Evolutionary conservation across 108 stramenopile species (phyloP).

Genomic region (Cylindrotheca closterium): DNA sequence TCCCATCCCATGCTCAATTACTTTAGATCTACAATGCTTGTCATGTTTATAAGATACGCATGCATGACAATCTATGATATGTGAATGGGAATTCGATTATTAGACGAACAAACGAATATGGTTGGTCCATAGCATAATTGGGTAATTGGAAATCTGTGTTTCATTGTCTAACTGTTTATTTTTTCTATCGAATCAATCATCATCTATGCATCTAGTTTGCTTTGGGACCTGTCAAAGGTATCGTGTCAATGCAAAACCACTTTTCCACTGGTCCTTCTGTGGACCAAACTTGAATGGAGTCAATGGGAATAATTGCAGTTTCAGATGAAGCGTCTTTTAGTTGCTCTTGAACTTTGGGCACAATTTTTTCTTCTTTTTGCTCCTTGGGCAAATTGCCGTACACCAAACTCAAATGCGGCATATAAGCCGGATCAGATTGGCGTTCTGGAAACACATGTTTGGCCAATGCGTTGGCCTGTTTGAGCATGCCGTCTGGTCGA

Average conservation of each 20-base stretch:
- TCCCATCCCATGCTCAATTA: too few relatives aligned
- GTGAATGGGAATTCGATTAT: too few relatives aligned
- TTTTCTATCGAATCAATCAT: too few relatives aligned
- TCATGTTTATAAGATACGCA: too few relatives aligned
- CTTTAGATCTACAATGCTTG: too few relatives aligned
- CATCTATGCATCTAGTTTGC: too few relatives aligned
- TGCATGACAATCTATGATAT: too few relatives aligned
- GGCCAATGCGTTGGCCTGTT: slow-evolving; percentile 14
- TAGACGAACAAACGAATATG: too few relatives aligned
- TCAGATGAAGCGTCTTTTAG: not conserved
- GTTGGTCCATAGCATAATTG: too few relatives aligned
- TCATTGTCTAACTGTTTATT: too few relatives aligned
- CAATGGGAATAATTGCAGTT: not conserved
- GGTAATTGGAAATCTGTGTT: too few relatives aligned
- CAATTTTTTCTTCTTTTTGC: slow-evolving; percentile 1
- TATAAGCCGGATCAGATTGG: slow-evolving; percentile 21
- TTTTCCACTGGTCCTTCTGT: slow-evolving; percentile 23
- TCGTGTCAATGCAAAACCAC: slow-evolving; percentile 20
- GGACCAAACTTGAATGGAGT: slow-evolving; percentile 29
- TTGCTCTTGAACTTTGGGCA: slow-evolving; percentile 7
- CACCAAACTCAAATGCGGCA: slow-evolving; percentile 23
- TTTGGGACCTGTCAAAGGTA: slow-evolving; percentile 24
- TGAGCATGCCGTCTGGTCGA: not conserved
- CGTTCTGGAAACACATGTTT: slow-evolving; percentile 16
- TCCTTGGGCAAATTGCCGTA: slow-evolving; percentile 18